Conservation (phyloP, 2,329 filamentous ascomycete species). For the Colletotrichum sp. region DNA sequence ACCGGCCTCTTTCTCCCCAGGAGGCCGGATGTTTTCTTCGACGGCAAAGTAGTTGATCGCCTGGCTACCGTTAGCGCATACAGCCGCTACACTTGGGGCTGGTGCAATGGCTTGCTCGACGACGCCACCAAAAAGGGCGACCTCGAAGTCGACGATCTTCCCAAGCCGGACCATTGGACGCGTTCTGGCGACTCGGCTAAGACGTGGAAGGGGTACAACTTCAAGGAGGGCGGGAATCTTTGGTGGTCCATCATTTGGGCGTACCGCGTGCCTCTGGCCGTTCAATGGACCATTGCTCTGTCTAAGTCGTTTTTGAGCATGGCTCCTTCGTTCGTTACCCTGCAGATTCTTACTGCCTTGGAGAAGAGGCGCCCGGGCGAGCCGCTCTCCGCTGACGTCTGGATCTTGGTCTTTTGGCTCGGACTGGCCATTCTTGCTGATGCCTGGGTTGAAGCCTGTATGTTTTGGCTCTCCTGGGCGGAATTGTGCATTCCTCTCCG, state of each 20-base stretch:
- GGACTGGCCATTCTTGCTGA: conserved; percentile 63
- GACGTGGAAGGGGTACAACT: conserved; percentile 54
- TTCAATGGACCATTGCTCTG: conserved; percentile 65
- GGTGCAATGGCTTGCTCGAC: conserved; percentile 62
- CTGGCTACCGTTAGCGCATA: conserved; percentile 67
- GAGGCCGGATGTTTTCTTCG: conserved; percentile 68
- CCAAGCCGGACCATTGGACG: conserved; percentile 61
- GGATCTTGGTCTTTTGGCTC: conserved; percentile 72
- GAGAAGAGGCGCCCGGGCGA: conserved; percentile 57
- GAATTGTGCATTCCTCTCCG: conserved; percentile 70
- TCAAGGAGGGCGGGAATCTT: conserved; percentile 44
- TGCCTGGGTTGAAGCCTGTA: conserved; percentile 67
- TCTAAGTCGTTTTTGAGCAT: conserved; percentile 65
- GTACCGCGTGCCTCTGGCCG: conserved; percentile 59
- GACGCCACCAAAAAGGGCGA: conserved; percentile 62
- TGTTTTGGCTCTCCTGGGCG: conserved; percentile 71
- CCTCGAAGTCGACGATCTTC: conserved; percentile 67
- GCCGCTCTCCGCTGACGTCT: conserved; percentile 57
- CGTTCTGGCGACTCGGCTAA: conserved; percentile 55
- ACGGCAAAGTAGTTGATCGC: conserved; percentile 66
- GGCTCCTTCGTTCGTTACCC: conserved; percentile 72
- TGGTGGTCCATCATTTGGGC: conserved; percentile 65
- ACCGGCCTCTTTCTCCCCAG: conserved; percentile 65
- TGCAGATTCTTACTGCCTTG: conserved; percentile 68
- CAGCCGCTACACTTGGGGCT: conserved; percentile 68